A percentile compares a stretch with the other conserved stretches of the same genome.
Evolutionary conservation across 371 early-diverging fungal species (phyloP).

Genomic region (Massospora cicadina): DNA sequence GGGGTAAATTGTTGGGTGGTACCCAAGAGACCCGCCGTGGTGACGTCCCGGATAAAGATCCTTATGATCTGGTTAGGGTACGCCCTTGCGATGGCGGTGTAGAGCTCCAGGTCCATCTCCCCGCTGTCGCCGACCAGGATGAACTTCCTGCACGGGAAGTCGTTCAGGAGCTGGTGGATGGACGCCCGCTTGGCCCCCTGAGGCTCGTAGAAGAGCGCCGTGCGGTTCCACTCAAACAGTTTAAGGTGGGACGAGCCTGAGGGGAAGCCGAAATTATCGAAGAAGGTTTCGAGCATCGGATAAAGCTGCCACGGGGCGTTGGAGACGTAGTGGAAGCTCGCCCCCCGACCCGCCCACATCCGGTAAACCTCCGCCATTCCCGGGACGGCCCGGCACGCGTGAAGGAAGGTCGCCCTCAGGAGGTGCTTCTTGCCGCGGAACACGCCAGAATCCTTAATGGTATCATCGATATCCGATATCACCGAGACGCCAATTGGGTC

Average conservation of each 20-base stretch:
- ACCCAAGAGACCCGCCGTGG: conserved; percentile 14
- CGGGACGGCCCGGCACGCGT: conserved; percentile 26
- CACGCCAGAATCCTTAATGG: conserved; percentile 66
- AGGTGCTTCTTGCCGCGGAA: conserved; percentile 44
- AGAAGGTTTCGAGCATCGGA: conserved; percentile 49
- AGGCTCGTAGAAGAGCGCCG: conserved; percentile 21
- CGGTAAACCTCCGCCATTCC: conserved; percentile 23
- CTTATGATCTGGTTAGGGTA: conserved; percentile 47
- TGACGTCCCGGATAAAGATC: conserved; percentile 74
- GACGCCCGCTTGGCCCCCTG: conserved; percentile 21
- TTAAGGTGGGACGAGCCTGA: conserved; percentile 56
- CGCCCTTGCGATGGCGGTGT: conserved; percentile 35
- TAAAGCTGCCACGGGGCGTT: conserved; percentile 80
- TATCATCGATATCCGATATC: conserved; percentile 78
- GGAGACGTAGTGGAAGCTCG: conserved; percentile 76
- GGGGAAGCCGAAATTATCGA: conserved; percentile 50
- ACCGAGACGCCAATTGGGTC: conserved; percentile 44
- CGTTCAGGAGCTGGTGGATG: conserved; percentile 25
- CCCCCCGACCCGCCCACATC: conserved; percentile 35
- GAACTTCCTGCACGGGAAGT: conserved; percentile 69
- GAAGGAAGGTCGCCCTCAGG: conserved; percentile 46
- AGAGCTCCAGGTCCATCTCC: conserved; percentile 73
- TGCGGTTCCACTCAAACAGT: conserved; percentile 23
- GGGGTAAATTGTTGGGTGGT: neutral
- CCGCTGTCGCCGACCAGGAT: conserved; percentile 83